Evolutionary conservation across 371 early-diverging fungal genomes (phyloP).

Genomic region (Fennellomyces sp.): DNA sequence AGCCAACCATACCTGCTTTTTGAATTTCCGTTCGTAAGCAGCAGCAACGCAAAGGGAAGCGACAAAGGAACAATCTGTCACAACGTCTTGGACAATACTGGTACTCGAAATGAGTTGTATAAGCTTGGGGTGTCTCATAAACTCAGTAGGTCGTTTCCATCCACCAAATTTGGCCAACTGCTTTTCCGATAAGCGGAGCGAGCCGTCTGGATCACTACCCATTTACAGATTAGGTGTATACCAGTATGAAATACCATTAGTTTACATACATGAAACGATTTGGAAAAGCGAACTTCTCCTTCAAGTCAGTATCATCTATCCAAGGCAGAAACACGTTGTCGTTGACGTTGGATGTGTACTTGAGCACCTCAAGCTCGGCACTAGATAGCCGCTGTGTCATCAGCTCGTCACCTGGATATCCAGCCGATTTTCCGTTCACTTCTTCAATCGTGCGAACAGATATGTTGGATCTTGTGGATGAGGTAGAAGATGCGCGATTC

Average conservation of each 20-base stretch:
- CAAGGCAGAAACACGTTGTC: constrained; percentile 76
- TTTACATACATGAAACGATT: constrained; percentile 39
- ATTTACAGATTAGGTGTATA: neutral
- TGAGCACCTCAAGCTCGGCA: constrained; percentile 67
- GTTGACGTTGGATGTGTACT: constrained; percentile 72
- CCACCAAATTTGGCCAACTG: constrained; percentile 75
- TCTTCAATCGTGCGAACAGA: constrained; percentile 1
- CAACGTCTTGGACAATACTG: constrained; percentile 78
- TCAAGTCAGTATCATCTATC: constrained; percentile 64
- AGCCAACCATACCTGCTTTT: constrained; percentile 57
- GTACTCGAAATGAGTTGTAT: constrained; percentile 66
- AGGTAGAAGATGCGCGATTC: constrained; percentile 20
- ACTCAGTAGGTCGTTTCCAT: constrained; percentile 83
- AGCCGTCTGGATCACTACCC: constrained; percentile 72
- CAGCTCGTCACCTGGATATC: constrained; percentile 13
- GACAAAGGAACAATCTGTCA: constrained; percentile 94
- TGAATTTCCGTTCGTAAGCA: constrained; percentile 78
- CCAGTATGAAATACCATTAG: neutral
- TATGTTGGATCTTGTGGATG: constrained; percentile 18
- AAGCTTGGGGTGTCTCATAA: constrained; percentile 69
- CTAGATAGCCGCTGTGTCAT: constrained; percentile 30
- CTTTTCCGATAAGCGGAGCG: constrained; percentile 71
- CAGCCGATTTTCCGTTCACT: neutral
- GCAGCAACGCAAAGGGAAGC: constrained; percentile 89
- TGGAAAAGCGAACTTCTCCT: constrained; percentile 60